Evolutionary conservation across 169 alveolate genomes (phyloP).

Genomic region (Babesia caballi): DNA sequence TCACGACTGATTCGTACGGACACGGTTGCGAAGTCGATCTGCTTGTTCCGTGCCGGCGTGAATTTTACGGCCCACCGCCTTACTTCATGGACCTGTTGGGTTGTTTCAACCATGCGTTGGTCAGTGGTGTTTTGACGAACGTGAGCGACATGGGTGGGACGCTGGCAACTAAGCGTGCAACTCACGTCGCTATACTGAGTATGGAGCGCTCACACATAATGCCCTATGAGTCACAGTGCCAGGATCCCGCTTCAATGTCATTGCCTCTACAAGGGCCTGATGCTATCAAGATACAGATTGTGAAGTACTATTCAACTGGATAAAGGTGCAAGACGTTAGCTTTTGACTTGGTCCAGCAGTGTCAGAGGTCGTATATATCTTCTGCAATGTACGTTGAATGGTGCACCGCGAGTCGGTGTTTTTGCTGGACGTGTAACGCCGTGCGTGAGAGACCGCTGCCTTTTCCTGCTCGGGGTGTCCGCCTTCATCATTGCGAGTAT

Average conservation of each 20-base stretch:
- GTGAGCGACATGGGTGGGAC: neutral
- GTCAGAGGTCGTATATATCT: too few species aligned
- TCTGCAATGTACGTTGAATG: too few species aligned
- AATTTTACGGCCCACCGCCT: too few species aligned
- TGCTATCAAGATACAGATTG: neutral
- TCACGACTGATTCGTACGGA: neutral
- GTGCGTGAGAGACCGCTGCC: too few species aligned
- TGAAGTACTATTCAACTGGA: neutral
- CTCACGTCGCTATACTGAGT: neutral
- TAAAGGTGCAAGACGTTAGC: neutral
- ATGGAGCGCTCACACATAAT: neutral
- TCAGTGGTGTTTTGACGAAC: neutral
- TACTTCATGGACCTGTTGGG: neutral
- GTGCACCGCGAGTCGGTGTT: too few species aligned
- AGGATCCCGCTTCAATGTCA: neutral
- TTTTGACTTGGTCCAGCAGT: too few species aligned
- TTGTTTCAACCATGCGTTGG: neutral
- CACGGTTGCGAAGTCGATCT: constrained; percentile 4
- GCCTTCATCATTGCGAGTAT: too few species aligned
- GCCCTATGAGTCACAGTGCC: neutral
- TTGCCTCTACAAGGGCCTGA: neutral
- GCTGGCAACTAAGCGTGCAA: neutral
- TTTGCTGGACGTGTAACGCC: too few species aligned
- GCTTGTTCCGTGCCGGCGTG: too few species aligned
- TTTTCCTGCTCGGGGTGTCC: too few species aligned